Base-by-base conservation (phyloP, 352 stramenopile genomes). In the Phytopythium aichiense region DNA sequence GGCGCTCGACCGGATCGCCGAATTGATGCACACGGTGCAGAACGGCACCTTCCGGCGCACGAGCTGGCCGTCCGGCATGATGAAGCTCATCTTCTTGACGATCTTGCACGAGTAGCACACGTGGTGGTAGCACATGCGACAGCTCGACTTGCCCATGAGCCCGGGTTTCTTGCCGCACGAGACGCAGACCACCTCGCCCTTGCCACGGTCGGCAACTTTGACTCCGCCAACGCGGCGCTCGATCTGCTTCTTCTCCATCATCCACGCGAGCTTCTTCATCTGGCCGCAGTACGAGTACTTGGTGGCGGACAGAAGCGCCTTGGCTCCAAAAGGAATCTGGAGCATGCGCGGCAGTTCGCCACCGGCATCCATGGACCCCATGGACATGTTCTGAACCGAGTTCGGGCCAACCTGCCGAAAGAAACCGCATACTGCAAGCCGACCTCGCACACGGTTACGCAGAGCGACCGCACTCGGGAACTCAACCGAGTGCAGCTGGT, bases 71-170 rank as follows among this genome's bases (percentile, higher is more conserved):
- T 81, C 73, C 7, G 64, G 56, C 11, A 68, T 56, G 35, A 81
- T 65, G 48, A 81, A 81, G 46, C 66, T 76, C 31, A 81, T 31
- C 37, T 68, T 78, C 2, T 58, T 61, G 51, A 64, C 53, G 8
- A 79, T 59, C 22, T 68, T 67, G 46, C 73, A 81, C 6, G 65
- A 48, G 22, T 69, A 72, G 35, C 73, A 81, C 16, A 81, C 62
- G 6, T 62, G 55, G 3, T 66, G 60, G 40, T 71, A 67, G 31
- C 73, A 81, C 8, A 81, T 49, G n/a, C 48, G 48, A 8, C 48
- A 54, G 1, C 22, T n/a, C 9, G 48, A 53, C 22, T 53, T 53
- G 48, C 48, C 48, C 48, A 54, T 54, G 8, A 54, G 22, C 2
- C 23, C 12, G 5, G 48, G 48, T 9, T 54, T 31, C 48, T 54